Evolutionary conservation across 2,329 filamentous ascomycete species (phyloP).

Genomic region (Hypomyces rosellus): DNA sequence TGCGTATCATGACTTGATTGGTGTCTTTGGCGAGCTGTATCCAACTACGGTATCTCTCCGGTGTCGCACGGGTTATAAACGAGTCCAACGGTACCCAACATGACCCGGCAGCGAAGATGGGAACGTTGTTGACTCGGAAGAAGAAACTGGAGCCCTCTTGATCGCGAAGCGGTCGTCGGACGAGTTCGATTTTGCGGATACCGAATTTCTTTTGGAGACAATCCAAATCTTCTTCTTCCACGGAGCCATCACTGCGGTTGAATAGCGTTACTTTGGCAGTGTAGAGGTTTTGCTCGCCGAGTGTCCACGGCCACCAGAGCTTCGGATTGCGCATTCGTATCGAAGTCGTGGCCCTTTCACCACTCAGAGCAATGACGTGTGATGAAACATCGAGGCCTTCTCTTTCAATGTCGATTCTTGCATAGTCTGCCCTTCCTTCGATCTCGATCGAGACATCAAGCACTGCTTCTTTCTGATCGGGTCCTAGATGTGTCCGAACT

Average conservation of each 20-base stretch:
- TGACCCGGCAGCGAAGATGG: conserved; percentile 68
- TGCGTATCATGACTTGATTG: conserved; percentile 68
- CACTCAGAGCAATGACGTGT: background rate
- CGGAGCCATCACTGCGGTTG: conserved; percentile 18
- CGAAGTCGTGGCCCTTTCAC: background rate
- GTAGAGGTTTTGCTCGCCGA: conserved; percentile 65
- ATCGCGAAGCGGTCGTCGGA: conserved; percentile 55
- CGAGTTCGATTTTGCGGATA: conserved; percentile 52
- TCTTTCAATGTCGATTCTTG: background rate
- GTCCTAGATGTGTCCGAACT: conserved; percentile 2
- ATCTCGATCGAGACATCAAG: background rate
- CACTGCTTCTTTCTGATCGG: background rate
- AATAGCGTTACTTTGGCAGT: conserved; percentile 46
- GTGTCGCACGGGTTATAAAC: conserved; percentile 60
- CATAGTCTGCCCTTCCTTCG: conserved; percentile 1
- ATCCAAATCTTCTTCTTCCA: conserved; percentile 2
- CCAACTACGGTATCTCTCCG: conserved; percentile 61
- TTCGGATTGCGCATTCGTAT: conserved; percentile 38
- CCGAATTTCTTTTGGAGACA: conserved; percentile 48
- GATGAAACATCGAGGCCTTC: background rate
- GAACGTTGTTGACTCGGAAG: conserved; percentile 65
- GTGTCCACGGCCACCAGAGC: conserved; percentile 66
- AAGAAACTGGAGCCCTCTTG: conserved; percentile 53
- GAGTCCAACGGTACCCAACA: conserved; percentile 75
- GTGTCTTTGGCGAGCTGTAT: conserved; percentile 63